Evolutionary conservation across 805 yeast genomes (phyloP).

Genomic region (Yamadazyma insecticola): DNA sequence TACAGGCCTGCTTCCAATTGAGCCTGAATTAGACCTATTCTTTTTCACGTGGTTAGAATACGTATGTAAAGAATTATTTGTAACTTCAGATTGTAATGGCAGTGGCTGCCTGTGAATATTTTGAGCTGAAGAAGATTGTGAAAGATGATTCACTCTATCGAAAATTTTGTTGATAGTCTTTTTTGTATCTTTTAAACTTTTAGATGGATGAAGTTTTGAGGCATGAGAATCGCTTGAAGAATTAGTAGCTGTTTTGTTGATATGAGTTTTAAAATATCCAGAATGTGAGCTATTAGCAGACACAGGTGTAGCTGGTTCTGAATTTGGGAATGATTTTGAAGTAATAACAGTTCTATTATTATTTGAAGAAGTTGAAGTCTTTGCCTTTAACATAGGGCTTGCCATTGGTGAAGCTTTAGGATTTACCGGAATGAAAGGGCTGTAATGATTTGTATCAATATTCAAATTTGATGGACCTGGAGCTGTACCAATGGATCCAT

Average conservation of each 20-base stretch:
- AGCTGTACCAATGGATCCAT: constrained; percentile 5
- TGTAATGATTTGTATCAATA: constrained; percentile 7
- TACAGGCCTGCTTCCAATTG: constrained; percentile 16
- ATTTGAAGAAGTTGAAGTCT: constrained; percentile 3
- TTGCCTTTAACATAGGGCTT: constrained; percentile 1
- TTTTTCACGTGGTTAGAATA: constrained; percentile 31
- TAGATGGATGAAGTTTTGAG: constrained; percentile 3
- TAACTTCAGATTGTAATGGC: constrained; percentile 1
- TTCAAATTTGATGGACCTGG: constrained; percentile 7
- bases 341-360: constrained; percentile 6
- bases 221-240: constrained; percentile 14
- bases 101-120: constrained; percentile 7
- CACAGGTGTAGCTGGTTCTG: constrained; percentile 10
- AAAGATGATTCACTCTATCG: constrained; percentile 1
- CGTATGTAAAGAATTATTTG: constrained; percentile 10
- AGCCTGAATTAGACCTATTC: constrained; percentile 23
- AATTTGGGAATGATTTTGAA: constrained; percentile 5
- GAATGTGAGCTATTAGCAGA: constrained; percentile 4
- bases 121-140: constrained; percentile 2
- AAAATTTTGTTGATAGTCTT: constrained; percentile 3
- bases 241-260: constrained; percentile 6
- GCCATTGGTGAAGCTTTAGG: constrained; percentile 3
- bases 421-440: constrained; percentile 10
- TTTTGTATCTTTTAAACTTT: constrained; percentile 2
- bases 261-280: constrained; percentile 5